These are phyloP conservation scores for Ceratocystis lukuohia DNA, from an alignment of 2,329 filamentous ascomycete species.

Conservation along the genomic window DNA sequence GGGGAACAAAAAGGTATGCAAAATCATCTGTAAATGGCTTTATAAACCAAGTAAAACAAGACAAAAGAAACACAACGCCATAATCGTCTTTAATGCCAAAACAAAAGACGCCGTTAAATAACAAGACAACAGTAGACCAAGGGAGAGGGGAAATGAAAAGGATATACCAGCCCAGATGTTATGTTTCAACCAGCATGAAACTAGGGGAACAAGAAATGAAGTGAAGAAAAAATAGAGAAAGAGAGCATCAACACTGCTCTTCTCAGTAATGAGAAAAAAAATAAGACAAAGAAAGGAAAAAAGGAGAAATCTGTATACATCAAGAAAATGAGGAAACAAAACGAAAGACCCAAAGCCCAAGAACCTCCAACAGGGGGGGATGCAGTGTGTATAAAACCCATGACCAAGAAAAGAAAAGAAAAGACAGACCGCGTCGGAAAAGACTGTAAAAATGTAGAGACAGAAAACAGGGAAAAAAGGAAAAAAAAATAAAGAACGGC, in stretches of 20 bases:
- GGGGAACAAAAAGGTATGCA: not conserved
- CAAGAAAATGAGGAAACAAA: not conserved
- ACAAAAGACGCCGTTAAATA: not conserved
- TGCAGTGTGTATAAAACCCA: conserved; percentile 3
- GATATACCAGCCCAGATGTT: not conserved
- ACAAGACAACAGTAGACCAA: not conserved
- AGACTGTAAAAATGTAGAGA: not conserved
- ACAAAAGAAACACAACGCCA: not conserved
- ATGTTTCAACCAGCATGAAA: not conserved
- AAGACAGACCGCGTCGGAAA: conserved; percentile 2
- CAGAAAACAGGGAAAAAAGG: not conserved
- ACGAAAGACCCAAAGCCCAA: conserved; percentile 1
- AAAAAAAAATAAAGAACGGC: not conserved
- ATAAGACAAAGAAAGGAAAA: not conserved
- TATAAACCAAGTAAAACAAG: conserved; percentile 5
- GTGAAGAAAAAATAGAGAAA: not conserved
- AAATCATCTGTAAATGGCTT: conserved; percentile 11
- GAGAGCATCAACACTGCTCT: not conserved
- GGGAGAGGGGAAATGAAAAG: not conserved
- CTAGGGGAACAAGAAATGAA: not conserved
- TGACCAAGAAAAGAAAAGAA: not conserved
- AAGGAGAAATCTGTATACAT: conserved; percentile 8
- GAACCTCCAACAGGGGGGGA: not conserved
- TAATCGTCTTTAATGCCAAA: conserved; percentile 1
- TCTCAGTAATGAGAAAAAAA: not conserved